Evolutionary conservation across 2,329 filamentous ascomycete species (phyloP).

Genomic region (Fusarium musae): DNA sequence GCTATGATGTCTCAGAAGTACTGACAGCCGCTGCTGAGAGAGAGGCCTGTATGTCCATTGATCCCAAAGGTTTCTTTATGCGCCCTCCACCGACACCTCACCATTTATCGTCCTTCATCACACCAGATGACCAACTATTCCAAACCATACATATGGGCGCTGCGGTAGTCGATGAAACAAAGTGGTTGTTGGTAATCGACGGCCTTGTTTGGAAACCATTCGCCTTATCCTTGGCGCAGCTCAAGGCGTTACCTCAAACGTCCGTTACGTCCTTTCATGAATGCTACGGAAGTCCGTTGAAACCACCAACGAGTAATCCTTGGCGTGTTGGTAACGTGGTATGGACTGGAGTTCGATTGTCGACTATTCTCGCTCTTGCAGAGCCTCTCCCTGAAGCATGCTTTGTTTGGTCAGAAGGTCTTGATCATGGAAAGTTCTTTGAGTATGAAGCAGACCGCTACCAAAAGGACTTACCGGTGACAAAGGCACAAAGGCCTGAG

Average conservation of each 20-base stretch:
- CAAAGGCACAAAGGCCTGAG: not conserved
- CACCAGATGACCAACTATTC: not conserved
- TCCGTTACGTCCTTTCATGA: conserved; percentile 16
- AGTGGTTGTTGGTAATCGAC: not conserved
- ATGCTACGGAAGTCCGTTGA: conserved; percentile 16
- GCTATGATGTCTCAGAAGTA: accelerated
- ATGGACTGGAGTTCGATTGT: conserved; percentile 6
- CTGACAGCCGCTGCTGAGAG: not conserved
- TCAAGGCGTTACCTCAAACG: not conserved
- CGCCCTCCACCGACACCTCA: conserved; percentile 8
- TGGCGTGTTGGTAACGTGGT: conserved; percentile 12
- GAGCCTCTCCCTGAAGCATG: not conserved
- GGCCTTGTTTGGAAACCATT: not conserved
- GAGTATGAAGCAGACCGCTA: conserved; percentile 6
- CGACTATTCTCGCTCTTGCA: not conserved
- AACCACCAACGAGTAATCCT: not conserved
- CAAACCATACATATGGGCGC: conserved; percentile 24
- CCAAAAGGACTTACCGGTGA: conserved; percentile 3
- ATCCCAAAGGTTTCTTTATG: not conserved
- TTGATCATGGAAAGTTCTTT: conserved; percentile 3
- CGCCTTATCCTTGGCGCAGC: not conserved
- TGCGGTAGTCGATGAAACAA: not conserved
- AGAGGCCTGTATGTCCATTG: not conserved
- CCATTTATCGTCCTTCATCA: not conserved
- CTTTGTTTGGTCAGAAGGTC: conserved; percentile 22